These are phyloP conservation scores for Lasiosphaeria hispida DNA, from an alignment of 495 filamentous ascomycete species.

Conservation along the genomic window DNA sequence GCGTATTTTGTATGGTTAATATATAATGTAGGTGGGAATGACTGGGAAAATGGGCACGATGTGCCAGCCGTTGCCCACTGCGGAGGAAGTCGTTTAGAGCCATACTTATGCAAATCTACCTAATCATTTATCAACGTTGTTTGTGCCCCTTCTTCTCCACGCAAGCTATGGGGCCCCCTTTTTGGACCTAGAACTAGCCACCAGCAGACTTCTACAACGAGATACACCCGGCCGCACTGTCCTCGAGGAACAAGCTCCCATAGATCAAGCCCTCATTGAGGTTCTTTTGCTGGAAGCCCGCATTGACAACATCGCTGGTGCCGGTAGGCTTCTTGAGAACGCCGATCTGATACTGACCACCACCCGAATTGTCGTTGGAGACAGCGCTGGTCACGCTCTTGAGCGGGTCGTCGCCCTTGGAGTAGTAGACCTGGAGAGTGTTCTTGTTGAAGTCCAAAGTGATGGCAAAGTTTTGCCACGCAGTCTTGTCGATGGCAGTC, in stretches of 20 bases:
- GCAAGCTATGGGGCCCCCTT: too few relatives aligned
- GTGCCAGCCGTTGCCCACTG: too few relatives aligned
- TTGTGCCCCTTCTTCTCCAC: too few relatives aligned
- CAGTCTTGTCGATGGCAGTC: conserved; percentile 37
- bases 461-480: conserved; percentile 61
- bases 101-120: too few relatives aligned
- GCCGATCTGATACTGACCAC: conserved; percentile 57
- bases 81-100: too few relatives aligned
- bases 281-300: conserved; percentile 50
- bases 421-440: conserved; percentile 56
- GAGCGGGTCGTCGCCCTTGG: conserved; percentile 45
- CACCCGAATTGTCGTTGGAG: conserved; percentile 51
- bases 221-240: conserved; percentile 43
- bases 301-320: conserved; percentile 49
- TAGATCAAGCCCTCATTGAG: conserved; percentile 56
- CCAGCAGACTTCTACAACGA: conserved; percentile 34
- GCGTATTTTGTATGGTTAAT: too few relatives aligned
- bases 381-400: conserved; percentile 46
- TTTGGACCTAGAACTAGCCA: too few relatives aligned
- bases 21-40: too few relatives aligned
- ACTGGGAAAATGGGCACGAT: too few relatives aligned
- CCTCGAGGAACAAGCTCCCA: conserved; percentile 56
- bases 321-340: conserved; percentile 58
- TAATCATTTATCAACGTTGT: too few relatives aligned
- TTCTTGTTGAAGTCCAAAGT: conserved; percentile 51